Evolutionary conservation across 139 green algal genomes (phyloP), one percentile per base, ranked within the genome.

Genomic region (Chlamydomonas asymmetrica): DNA sequence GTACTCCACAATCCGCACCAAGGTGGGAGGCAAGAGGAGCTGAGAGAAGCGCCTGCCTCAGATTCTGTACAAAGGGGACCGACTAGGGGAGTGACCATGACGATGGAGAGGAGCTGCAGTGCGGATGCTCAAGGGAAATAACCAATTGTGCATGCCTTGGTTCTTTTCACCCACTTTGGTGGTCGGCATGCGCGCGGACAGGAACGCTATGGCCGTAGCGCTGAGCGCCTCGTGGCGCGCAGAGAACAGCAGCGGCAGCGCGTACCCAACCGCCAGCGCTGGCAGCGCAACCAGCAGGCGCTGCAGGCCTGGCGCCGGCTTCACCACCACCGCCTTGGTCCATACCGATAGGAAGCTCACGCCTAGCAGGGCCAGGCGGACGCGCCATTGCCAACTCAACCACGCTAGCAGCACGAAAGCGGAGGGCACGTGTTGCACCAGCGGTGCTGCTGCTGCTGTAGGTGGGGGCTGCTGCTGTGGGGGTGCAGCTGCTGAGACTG

Each of bases 271-370:
- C 2, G 9, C 31, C 38, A 77, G 13, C 0, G 59, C 71, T 23
- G 71, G 71, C 7, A 31, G 7, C 4, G 71, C 59, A 1, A 29
- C 59, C 0, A 45, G 9, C 2, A 77, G 32, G 2, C 71, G 59
- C n/a, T 13, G 41, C 43, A 40, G 50, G 23, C 71, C 71, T 2
- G 59, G 41, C 32, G 27, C 29, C 13, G 1, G 32, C 1, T 41
- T 32, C 54, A 77, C 25, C n/a, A 77, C 71, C 31, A 77, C 1
- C 8, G 40, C 56, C 31, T 67, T 25, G 0, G 59, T 62, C 71
- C 71, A 77, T 1, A 63, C 1, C 5, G 71, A 52, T 16, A 4
- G 45, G 8, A 69, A 25, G 18, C 23, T 70, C 20, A 77, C 25
- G 9, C 40, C 4, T 0, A 50, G 16, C 23, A 62, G 25, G 59